Evolutionary conservation across 108 stramenopile species (phyloP), one percentile per base, ranked within the genome.

Genomic region (Poteriospumella lacustris): DNA sequence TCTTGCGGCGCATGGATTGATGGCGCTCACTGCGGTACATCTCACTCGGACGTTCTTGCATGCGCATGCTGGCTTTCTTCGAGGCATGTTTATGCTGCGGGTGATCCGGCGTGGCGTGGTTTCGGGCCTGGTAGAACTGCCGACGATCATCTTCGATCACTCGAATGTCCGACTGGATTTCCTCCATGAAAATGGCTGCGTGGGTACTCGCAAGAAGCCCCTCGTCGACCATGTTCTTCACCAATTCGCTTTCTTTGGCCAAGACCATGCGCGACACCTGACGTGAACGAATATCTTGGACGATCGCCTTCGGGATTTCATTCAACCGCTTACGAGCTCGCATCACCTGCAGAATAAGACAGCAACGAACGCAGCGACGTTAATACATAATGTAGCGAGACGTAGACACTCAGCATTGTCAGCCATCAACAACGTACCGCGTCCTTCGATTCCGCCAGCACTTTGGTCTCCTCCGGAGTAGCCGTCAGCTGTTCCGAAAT

Each of bases 311-410:
- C 28, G 28, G 28, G 3, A 64, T 64, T 12, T 19, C 24, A 64
- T 3, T 64, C 31, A 64, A 64, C 28, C 9, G 24, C 9, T 3
- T 5, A 34, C 24, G 3, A 33, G 60, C 60, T 64, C 36, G 9
- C 28, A 26, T 12, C 12, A 64, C 29, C 60, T 64, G 15, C 15
- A 24, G 24, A 56, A 56, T 56, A 56, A 56, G 24, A 64, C 31
- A 64, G 36, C 36, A 3, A 64, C 31, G 36, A 64, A 5, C 15
- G 36, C 5, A 24, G 36, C 31, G 36, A 64, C 31, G 36, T 34
- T 64, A 64, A 64, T 64, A 64, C 36, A 73, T 73, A 40, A 67
- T 67, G 19, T 19, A 15, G 64, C 42, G 9, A 73, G 42, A 73
- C 15, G 43, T 34, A 34, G 3, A 42, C 42, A 34, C 36, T 73